phyloP scores from a whole-genome alignment of 257 asterid genomes.

The Cordia subcordata region DNA sequence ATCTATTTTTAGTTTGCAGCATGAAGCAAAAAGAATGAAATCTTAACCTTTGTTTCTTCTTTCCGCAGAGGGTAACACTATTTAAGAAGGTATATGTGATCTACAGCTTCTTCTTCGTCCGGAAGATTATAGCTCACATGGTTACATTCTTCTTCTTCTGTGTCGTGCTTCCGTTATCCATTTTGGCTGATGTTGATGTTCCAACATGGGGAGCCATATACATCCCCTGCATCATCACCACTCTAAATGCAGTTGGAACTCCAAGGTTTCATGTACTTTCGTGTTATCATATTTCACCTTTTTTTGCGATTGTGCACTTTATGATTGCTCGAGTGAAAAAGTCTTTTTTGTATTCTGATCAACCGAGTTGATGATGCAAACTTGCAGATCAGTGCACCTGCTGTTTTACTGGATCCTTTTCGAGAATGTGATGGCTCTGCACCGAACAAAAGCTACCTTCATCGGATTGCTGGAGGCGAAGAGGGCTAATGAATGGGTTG shows the following conservation, averaged over 20 bases:
- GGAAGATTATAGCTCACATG: conserved; percentile 90
- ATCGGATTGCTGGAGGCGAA: conserved; percentile 82
- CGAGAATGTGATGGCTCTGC: conserved; percentile 93
- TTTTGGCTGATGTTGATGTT: conserved; percentile 45
- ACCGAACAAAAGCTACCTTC: conserved; percentile 92
- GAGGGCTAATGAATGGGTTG: conserved; percentile 96
- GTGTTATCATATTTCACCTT: too few species aligned
- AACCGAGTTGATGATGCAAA: too few species aligned
- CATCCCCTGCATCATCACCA: conserved; percentile 81
- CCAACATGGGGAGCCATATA: conserved; percentile 86
- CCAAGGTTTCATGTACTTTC: conserved; percentile 48
- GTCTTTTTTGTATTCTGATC: too few species aligned
- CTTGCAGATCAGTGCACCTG: conserved; percentile 76
- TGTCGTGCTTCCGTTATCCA: conserved; percentile 43
- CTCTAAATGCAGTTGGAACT: conserved; percentile 86
- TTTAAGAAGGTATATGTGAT: conserved; percentile 91
- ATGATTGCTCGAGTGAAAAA: neutral
- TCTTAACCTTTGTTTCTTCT: too few species aligned
- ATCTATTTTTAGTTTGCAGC: too few species aligned
- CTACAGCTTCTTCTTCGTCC: conserved; percentile 97
- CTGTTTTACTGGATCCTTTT: conserved; percentile 94
- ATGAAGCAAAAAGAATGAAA: too few species aligned
- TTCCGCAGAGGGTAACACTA: conserved; percentile 46
- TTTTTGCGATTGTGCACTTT: too few species aligned
- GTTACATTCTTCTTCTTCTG: conserved; percentile 68